Evolutionary conservation across 164 flowering plant genomes (phyloP), one percentile per base, ranked within the genome.

Genomic region (Echeveria elegans): DNA sequence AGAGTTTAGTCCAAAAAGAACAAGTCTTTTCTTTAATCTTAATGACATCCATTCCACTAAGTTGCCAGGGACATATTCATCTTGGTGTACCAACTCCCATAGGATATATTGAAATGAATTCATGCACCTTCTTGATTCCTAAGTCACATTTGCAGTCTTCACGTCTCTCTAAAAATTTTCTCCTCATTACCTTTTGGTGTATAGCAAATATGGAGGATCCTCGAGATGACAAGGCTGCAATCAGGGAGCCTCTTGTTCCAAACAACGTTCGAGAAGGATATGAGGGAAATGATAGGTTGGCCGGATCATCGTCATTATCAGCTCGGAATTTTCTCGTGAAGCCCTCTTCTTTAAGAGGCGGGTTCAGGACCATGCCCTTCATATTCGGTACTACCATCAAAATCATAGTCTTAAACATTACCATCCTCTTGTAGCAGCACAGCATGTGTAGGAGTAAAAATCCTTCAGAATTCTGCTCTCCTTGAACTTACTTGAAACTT

Each of bases 341-440:
- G 34, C 34, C 7, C 32, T 26, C 3, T 8, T 28, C 61, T 1
- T 26, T 15, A 56, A 81, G 73, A 71, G 82, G 84, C 65, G 80
- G 82, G 65, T 53, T 81, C 15, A 68, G 75, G 66, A 75, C 82
- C 47, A 6, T 81, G 59, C 80, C 84, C 47, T 76, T 75, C 70
- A 78, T 81, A 61, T 56, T 81, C 28, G 84, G 84, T 81, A 77
- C 28, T 7, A 23, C n/a, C 1, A 40, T 38, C 26, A n/a, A n/a
- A n/a, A 11, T 52, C 29, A n/a, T 36, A 2, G 7, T 41, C 38
- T 0, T 32, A 0, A 21, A 26, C 32, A 16, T n/a, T 56, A 26
- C 61, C 32, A 56, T 56, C 28, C n/a, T 2, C 12, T 23, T 19
- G 2, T 23, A 23, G 16, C 59, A 26, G 23, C 61, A 56, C 56